These are phyloP conservation scores for Asterophora parasitica DNA, from an alignment of 768 basidiomycete species.

Conservation along the genomic window DNA sequence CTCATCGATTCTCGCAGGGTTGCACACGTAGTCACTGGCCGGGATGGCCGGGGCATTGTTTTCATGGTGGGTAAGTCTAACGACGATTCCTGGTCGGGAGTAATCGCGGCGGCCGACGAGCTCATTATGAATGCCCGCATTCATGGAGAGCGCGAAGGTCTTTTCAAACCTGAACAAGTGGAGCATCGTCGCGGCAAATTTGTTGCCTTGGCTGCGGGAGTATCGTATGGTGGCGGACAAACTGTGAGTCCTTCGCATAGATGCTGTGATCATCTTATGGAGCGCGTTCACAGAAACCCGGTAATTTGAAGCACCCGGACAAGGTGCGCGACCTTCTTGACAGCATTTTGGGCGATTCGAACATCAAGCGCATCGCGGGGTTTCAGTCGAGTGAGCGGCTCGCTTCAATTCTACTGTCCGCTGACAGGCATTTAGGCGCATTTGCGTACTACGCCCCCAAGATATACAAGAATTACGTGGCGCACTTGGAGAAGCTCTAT, in stretches of 20 bases:
- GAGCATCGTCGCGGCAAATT: neutral
- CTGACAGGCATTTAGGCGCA: neutral
- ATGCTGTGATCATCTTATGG: no score
- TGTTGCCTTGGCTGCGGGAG: neutral
- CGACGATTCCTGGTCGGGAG: no score
- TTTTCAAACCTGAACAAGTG: no score
- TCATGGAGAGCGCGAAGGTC: no score
- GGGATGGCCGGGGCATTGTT: no score
- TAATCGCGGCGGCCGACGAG: no score
- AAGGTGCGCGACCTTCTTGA: neutral
- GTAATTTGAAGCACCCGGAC: neutral
- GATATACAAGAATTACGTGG: neutral
- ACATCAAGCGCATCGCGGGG: neutral
- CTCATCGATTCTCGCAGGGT: no score
- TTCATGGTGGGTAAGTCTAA: no score
- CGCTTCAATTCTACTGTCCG: no score
- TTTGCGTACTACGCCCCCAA: neutral
- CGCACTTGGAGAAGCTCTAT: neutral
- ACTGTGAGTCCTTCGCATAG: neutral
- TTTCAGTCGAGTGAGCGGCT: conserved; percentile 13
- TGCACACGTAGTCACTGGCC: no score
- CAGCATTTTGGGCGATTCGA: neutral
- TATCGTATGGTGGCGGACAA: neutral
- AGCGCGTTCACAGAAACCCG: neutral
- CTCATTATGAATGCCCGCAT: no score